Base-by-base conservation (phyloP, 805 yeast genomes). In the Geotrichum ghanense region DNA sequence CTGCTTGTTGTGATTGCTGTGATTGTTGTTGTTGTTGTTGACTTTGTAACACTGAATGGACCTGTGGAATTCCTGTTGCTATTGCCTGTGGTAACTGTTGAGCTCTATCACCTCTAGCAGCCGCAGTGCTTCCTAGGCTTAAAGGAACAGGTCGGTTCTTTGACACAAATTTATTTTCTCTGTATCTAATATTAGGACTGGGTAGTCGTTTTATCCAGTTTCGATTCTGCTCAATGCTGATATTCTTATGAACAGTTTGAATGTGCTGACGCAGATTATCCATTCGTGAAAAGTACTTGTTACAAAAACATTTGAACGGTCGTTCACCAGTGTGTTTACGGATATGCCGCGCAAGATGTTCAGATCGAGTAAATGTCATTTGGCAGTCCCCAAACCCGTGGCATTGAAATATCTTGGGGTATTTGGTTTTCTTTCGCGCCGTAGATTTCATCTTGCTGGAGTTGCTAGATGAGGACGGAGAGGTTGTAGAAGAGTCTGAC, bases 261-360 rank as follows among this genome's bases (percentile, higher is more conserved):
- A 83, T 82, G 66, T 88, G 97, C 66, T 89, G 97, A 50, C 95
- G 74, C 51, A 89, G 71, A 61, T 89, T 89, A 64, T 89, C 97
- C 49, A 89, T 67, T 42, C 97, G 72, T n/a, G 88, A 79, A 60
- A 88, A 88, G 59, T 78, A 74, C 58, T 88, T 78, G 31, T 79
- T 70, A 62, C 82, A 83, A 43, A 81, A 82, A 62, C 97, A 88
- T 46, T 83, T 78, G 62, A 87, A 88, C 2, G 97, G 97, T 48
- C 95, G 71, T 62, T 88, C 97, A 40, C 96, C 97, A 0, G 96
- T 89, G 62, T 88, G 97, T 57, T 88, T 89, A 49, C 96, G 70
- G 46, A 89, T 82, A 66, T 88, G 97, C 49, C 97, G 72, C 1
- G 95, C 95, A 54, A 88, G 72, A 64, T 89, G 97, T 61, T 89